phyloP scores from a whole-genome alignment of 768 basidiomycete species.

The Guyanaporus albipodus region DNA sequence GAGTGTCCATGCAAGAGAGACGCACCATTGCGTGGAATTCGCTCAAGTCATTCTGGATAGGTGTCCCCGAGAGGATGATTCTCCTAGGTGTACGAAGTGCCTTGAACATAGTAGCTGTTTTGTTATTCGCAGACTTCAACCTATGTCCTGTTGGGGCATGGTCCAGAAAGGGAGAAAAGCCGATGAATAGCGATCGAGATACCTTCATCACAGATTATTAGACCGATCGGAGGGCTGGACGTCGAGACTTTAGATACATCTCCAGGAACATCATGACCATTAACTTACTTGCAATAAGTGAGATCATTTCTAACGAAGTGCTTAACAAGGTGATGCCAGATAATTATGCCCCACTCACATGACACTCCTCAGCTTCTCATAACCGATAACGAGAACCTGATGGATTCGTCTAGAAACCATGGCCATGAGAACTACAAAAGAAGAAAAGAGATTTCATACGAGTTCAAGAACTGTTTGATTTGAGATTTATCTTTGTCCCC shows the following conservation, averaged over 20 bases:
- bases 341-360: conserved; percentile 49
- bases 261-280: background rate
- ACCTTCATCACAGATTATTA: conserved; percentile 97
- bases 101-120: conserved; percentile 85
- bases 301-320: conserved; percentile 45
- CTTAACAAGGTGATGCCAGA: background rate
- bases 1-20: background rate
- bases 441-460: conserved; percentile 40
- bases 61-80: conserved; percentile 92
- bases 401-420: conserved; percentile 52
- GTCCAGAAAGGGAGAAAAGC: background rate
- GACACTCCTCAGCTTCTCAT: conserved; percentile 82
- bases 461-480: conserved; percentile 71
- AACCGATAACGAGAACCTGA: conserved; percentile 91
- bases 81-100: conserved; percentile 69
- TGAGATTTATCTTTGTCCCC: conserved; percentile 54
- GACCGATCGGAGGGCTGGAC: conserved; percentile 79
- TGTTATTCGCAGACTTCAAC: conserved; percentile 86
- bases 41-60: conserved; percentile 92
- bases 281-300: conserved; percentile 57
- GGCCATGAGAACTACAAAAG: background rate
- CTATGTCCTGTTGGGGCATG: conserved; percentile 63
- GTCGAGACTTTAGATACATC: conserved; percentile 1
- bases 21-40: conserved; percentile 96
- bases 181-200: background rate